Base-by-base conservation (phyloP, 2,329 filamentous ascomycete genomes). In the Xylaria sp. region DNA sequence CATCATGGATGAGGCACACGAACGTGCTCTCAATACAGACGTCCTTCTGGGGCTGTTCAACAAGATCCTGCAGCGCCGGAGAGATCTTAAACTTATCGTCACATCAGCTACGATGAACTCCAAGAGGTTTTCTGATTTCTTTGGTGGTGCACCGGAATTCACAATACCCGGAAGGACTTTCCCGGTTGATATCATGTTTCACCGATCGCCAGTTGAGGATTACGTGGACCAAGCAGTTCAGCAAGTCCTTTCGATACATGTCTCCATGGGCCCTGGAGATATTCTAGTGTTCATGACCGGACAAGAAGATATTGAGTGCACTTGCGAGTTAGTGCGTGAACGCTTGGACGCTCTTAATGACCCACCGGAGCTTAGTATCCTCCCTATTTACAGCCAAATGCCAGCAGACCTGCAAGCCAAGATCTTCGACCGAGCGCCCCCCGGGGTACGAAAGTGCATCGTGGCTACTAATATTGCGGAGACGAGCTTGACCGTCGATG, bases 341-440 rank as follows among this genome's bases (percentile, higher is more conserved):
- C 87, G 96, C 51, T 84, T 99, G 18, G 91, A 93, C 72, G 88
- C 95, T 35, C 87, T 99, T 37, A 98, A 98, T 71, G 94, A 99
- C 75, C 95, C 96, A 0, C 94, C 96, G 1, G 95, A 97, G 78
- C 88, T 99, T 67, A 95, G 93, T 78, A 97, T 99, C 63, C 82
- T 99, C 32, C 97, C 97, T 0, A 98, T 99, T 64, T 99, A 99
- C 88, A 98, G 94, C 86, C 96, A 99, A 80, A 98, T 99, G 96
- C 97, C 96, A 2, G 96, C 96, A 40, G 97, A 99, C 79, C 84
- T 99, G 42, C 97, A 99, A 80, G 93, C 96, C 68, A 98, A 97
- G 81, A 99, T 99, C 72, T 99, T 99, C 75, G 95, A 99, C 77
- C 90, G 91, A 72, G 96, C 97, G 2, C 85, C 93, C 2, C 92